A percentile compares a stretch with the other conserved stretches of the same genome.
These are phyloP conservation scores for Aspergillus spinulosporus DNA, from an alignment of 2,329 filamentous ascomycete species.

Conservation along the genomic window DNA sequence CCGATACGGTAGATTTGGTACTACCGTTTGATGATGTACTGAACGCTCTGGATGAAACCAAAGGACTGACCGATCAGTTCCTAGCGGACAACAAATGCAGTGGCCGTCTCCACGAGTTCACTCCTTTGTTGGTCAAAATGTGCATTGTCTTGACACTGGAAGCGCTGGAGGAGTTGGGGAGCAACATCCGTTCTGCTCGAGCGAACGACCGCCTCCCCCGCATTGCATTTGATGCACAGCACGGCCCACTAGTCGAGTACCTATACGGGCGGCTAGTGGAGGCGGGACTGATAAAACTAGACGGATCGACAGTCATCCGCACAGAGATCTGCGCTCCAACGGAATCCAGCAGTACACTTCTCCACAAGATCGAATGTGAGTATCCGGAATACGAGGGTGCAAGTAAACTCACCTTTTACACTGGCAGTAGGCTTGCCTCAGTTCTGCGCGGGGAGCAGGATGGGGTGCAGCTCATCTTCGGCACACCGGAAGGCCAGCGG, in stretches of 20 bases:
- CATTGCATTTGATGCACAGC: conserved; percentile 29
- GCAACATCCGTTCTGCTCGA: conserved; percentile 20
- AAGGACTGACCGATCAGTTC: conserved; percentile 30
- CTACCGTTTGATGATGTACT: conserved; percentile 19
- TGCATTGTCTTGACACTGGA: conserved; percentile 31
- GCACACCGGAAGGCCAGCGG: conserved; percentile 35
- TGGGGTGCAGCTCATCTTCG: conserved; percentile 44
- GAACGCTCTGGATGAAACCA: conserved; percentile 28
- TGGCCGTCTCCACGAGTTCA: conserved; percentile 29
- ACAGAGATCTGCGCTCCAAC: conserved; percentile 27
- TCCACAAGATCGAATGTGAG: conserved; percentile 29
- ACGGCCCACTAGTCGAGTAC: conserved; percentile 33
- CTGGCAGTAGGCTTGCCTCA: conserved; percentile 22
- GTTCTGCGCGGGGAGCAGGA: conserved; percentile 36
- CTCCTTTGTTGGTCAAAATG: conserved; percentile 27
- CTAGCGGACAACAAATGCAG: conserved; percentile 27
- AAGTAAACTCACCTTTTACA: conserved; percentile 27
- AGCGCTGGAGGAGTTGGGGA: conserved; percentile 39
- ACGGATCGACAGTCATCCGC: conserved; percentile 28
- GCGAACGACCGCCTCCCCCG: conserved; percentile 24
- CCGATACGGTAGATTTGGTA: conserved; percentile 7
- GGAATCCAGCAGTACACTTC: conserved; percentile 25
- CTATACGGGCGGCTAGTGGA: conserved; percentile 39
- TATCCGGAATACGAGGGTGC: conserved; percentile 31
- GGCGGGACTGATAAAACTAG: conserved; percentile 32